Evolutionary conservation across 768 basidiomycete species (phyloP).

Genomic region (Suillus occidentalis): DNA sequence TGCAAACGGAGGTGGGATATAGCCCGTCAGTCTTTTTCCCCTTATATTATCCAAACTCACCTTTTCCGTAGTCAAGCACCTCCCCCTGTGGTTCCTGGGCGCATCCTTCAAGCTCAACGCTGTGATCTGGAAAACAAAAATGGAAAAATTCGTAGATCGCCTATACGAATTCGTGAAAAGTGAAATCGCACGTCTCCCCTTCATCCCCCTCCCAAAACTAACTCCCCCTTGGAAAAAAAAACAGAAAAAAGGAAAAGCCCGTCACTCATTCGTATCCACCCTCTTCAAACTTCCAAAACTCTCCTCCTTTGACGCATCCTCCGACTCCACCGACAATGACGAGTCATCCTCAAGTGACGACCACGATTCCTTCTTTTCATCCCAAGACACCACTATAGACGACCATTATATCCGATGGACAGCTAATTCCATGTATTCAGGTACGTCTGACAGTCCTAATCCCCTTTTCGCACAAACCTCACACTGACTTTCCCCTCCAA

Average conservation of each 20-base stretch:
- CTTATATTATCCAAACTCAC: not conserved
- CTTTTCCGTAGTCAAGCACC: constrained; percentile 40
- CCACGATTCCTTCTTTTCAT: not conserved
- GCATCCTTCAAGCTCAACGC: constrained; percentile 66
- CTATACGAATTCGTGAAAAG: constrained; percentile 61
- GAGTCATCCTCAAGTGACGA: not conserved
- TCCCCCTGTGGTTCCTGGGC: constrained; percentile 70
- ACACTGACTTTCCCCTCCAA: too few species aligned
- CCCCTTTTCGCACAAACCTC: too few species aligned
- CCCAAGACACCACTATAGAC: not conserved
- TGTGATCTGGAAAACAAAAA: constrained; percentile 56
- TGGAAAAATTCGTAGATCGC: constrained; percentile 62
- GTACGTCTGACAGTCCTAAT: constrained; percentile 10
- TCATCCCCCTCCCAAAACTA: not conserved
- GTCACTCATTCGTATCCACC: constrained; percentile 45
- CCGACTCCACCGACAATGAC: not conserved
- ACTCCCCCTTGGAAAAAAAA: not conserved
- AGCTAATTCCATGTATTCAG: constrained; percentile 79
- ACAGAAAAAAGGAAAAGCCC: constrained; percentile 38
- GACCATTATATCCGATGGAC: constrained; percentile 78
- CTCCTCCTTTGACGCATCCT: not conserved
- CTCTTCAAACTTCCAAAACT: constrained; percentile 49
- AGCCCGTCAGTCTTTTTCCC: constrained; percentile 23
- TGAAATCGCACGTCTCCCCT: constrained; percentile 52
- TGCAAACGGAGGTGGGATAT: constrained; percentile 43